Evolutionary conservation across 495 filamentous ascomycete species (phyloP), one percentile per base, ranked within the genome.

Genomic region (Pseudomonodictys pantanalensis): DNA sequence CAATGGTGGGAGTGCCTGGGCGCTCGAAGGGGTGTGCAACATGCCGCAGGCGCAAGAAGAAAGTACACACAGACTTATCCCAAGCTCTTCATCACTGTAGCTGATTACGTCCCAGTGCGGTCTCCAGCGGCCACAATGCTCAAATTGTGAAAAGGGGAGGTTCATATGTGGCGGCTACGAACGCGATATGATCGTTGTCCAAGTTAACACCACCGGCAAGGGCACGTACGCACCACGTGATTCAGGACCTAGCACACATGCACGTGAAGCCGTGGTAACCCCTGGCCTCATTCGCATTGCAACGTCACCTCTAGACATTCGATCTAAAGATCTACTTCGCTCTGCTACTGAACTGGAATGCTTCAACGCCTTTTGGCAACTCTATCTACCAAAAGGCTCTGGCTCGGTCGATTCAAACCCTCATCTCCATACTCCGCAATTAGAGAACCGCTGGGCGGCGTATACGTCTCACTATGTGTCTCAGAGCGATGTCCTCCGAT

Each of bases 1-100:
- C 24, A 15, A 62, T 62, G 58, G 58, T 62, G 9, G 58, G 58
- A 18, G 50, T 62, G 17, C 58, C 58, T 18, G 58, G 58, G 24
- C 50, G 58, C 30, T 62, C 58, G 7, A 55, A 62, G 24, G 58
- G 58, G 2, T 62, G 58, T 29, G 17, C 18, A 0, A 62, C 58
- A 9, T 56, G 52, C 25, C 29, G 32, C 24, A 39, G 51, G 20
- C 20, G 50, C 18, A 62, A 53, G 50, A 62, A 62, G 33, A 55
- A 56, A 33, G 58, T 43, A 49, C 32, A 45, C 33, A 49, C 17
- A 43, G n/a, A n/a, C n/a, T n/a, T n/a, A n/a, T n/a, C n/a, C n/a
- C n/a, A n/a, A 35, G 9, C 9, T 10, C 24, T 45, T n/a, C 35
- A 12, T 11, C 17, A 23, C 8, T 45, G 17, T 22, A 17, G 18